A percentile compares a stretch with the other conserved stretches of the same genome.
These are phyloP conservation scores for Phaeophleospora eucalypticola DNA, from an alignment of 2,329 filamentous ascomycete species.

Conservation along the genomic window DNA sequence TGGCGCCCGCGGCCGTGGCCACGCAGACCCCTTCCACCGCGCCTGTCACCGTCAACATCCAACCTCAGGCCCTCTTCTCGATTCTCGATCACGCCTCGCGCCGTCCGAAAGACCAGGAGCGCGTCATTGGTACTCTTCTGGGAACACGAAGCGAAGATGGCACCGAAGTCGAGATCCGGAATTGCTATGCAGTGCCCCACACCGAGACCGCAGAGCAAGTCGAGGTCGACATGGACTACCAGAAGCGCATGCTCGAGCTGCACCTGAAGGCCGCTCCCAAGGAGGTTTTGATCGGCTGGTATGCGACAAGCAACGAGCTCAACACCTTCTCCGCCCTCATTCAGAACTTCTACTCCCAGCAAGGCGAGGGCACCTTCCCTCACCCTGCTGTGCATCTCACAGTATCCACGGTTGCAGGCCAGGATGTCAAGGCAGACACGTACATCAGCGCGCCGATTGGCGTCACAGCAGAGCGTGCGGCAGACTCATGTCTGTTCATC, in stretches of 20 bases:
- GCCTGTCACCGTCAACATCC: conserved; percentile 89
- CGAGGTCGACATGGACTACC: conserved; percentile 99
- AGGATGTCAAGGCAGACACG: conserved; percentile 83
- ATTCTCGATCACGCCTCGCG: conserved; percentile 86
- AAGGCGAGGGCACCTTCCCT: conserved; percentile 94
- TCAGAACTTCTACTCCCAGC: conserved; percentile 98
- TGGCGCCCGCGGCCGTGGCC: conserved; percentile 75
- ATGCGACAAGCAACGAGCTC: conserved; percentile 92
- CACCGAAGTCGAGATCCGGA: conserved; percentile 91
- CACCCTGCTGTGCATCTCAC: conserved; percentile 97
- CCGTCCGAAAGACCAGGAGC: conserved; percentile 84
- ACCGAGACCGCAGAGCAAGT: conserved; percentile 98
- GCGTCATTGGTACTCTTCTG: conserved; percentile 93
- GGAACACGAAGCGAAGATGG: conserved; percentile 94
- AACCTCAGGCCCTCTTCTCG: conserved; percentile 76
- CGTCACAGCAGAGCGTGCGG: conserved; percentile 88
- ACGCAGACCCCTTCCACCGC: conserved; percentile 74
- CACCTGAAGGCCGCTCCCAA: conserved; percentile 91
- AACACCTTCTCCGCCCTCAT: conserved; percentile 98
- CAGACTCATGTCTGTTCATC: conserved; percentile 95
- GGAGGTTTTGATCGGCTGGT: conserved; percentile 95
- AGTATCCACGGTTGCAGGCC: conserved; percentile 81
- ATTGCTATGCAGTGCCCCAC: conserved; percentile 96
- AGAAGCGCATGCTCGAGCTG: conserved; percentile 97
- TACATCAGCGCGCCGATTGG: conserved; percentile 96